These are phyloP conservation scores for Chaetothyriales sp. DNA, from an alignment of 2,329 filamentous ascomycete genomes.

Conservation along the genomic window DNA sequence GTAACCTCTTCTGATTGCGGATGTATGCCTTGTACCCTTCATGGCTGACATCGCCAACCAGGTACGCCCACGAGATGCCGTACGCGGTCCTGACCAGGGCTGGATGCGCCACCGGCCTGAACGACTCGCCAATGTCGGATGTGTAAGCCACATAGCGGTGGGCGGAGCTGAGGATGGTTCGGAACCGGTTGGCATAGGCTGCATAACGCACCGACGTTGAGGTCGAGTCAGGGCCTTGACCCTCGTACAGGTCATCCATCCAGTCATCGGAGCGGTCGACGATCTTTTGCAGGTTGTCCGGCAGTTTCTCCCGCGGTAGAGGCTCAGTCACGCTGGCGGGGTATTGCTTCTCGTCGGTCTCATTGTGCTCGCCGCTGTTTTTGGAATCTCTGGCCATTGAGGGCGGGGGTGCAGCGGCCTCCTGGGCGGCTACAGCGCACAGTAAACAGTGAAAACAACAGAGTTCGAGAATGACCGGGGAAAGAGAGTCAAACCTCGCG, in stretches of 20 bases:
- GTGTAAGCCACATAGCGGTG: constrained; percentile 97
- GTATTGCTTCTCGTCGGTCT: neutral
- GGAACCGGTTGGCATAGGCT: constrained; percentile 71
- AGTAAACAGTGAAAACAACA: no score
- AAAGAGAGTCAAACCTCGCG: no score
- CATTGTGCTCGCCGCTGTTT: neutral
- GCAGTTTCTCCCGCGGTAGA: constrained; percentile 36
- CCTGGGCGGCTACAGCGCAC: no score
- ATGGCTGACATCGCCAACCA: constrained; percentile 75
- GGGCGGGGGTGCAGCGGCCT: neutral
- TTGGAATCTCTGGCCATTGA: neutral
- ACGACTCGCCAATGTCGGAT: constrained; percentile 89
- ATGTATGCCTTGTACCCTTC: constrained; percentile 94
- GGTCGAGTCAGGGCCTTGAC: constrained; percentile 63
- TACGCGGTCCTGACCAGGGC: constrained; percentile 70
- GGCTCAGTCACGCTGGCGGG: neutral
- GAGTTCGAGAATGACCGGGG: no score
- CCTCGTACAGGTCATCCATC: constrained; percentile 62
- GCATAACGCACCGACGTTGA: constrained; percentile 80
- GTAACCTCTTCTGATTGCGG: constrained; percentile 60
- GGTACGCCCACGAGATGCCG: constrained; percentile 80
- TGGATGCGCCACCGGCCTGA: constrained; percentile 81
- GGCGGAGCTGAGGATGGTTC: constrained; percentile 74
- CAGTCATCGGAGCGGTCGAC: constrained; percentile 53
- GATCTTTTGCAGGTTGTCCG: constrained; percentile 39